Evolutionary conservation across 495 filamentous ascomycete species (phyloP).

Genomic region (Astrothelium macrocarpum): DNA sequence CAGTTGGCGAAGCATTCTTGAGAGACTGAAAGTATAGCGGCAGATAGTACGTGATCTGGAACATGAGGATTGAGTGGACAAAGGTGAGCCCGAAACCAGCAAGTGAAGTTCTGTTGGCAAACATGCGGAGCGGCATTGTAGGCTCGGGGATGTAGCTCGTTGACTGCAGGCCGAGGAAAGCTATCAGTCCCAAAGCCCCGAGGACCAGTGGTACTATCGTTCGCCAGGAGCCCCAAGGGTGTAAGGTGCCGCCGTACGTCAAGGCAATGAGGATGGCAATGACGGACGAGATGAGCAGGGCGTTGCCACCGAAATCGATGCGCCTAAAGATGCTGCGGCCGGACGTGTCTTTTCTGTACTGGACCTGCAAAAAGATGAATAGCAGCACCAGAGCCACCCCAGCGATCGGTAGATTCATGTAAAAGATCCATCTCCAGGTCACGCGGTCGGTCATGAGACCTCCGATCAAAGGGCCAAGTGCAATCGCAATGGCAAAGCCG

Average conservation of each 20-base stretch:
- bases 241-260: conserved; percentile 10
- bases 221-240: conserved; percentile 14
- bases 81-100: conserved; percentile 6
- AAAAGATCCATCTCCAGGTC: conserved; percentile 24
- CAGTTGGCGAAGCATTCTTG: neutral
- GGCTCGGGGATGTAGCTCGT: conserved; percentile 1
- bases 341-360: conserved; percentile 11
- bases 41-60: conserved; percentile 6
- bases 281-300: conserved; percentile 13
- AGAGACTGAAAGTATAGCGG: conserved; percentile 7
- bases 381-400: conserved; percentile 7
- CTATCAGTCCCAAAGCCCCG: conserved; percentile 4
- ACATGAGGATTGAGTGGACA: conserved; percentile 8
- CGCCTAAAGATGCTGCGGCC: conserved; percentile 10
- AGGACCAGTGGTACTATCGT: conserved; percentile 14
- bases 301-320: conserved; percentile 15
- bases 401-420: conserved; percentile 18
- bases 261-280: conserved; percentile 11
- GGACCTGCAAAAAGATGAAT: conserved; percentile 13
- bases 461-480: conserved; percentile 33
- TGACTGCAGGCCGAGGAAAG: neutral
- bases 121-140: neutral
- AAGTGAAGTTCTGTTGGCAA: neutral
- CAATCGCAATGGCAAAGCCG: conserved; percentile 23
- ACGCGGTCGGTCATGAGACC: conserved; percentile 24